Evolutionary conservation across 2,329 filamentous ascomycete genomes (phyloP).

Genomic region (Phoma sp.): DNA sequence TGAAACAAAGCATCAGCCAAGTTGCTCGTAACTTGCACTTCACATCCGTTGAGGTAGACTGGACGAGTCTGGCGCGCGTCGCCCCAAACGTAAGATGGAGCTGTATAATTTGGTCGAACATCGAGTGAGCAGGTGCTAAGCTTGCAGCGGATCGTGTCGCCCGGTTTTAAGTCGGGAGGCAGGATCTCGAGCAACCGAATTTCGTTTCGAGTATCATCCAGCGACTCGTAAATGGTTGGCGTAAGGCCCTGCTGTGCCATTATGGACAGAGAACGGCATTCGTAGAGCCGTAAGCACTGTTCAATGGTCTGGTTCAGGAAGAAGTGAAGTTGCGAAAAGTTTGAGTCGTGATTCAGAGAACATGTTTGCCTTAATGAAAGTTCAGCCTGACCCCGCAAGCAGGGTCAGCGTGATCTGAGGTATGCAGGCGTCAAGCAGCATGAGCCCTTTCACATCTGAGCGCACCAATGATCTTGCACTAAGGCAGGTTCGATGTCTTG

Average conservation of each 20-base stretch:
- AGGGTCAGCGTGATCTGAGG: too few relatives aligned
- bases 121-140: not conserved
- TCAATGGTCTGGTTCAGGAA: too few relatives aligned
- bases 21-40: not conserved
- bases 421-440: too few relatives aligned
- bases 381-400: too few relatives aligned
- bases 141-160: not conserved
- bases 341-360: too few relatives aligned
- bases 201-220: not conserved
- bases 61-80: not conserved
- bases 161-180: not conserved
- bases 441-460: too few relatives aligned
- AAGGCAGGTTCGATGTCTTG: not conserved
- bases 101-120: not conserved
- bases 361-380: too few relatives aligned
- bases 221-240: not conserved
- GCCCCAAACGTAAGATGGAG: slow-evolving; percentile 5
- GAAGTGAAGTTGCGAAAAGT: too few relatives aligned
- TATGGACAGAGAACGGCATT: too few relatives aligned
- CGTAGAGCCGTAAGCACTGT: too few relatives aligned
- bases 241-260: too few relatives aligned
- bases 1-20: not conserved
- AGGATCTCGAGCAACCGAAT: not conserved
- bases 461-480: not conserved
- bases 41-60: not conserved